Evolutionary conservation across 208 protist species (phyloP), one percentile per base, ranked within the genome.

Genomic region (Leishmania aethiopica): DNA sequence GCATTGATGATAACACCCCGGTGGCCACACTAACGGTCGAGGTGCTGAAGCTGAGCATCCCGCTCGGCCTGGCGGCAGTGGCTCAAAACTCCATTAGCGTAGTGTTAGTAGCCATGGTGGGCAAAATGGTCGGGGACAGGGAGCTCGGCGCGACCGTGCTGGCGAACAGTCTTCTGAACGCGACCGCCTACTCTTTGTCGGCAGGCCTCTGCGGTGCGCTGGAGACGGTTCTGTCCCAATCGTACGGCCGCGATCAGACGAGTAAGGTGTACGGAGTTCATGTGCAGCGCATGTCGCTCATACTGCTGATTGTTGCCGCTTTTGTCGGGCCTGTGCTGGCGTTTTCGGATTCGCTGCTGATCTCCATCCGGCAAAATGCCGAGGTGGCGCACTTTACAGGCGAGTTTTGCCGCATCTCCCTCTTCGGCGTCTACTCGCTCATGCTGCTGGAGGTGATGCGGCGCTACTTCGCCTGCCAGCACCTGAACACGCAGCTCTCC

Each of bases 401-500:
- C 25, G n/a, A 82, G 60, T 97, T 94, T 76, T 94, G 89, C 66
- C 91, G 85, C 37, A 79, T 90, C 64, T 84, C 88, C 10, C 77
- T 94, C 32, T 90, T 92, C 79, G 91, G 88, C n/a, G 80, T 93
- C 71, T 93, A 92, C 69, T 89, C 90, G 5, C 78, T 84, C 42
- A 97, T 93, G 91, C 66, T 93, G 84, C 83, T 97, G 55, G 92
- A 96, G 81, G 73, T 97, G 57, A 82, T 97, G 77, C 89, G 94
- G 42, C 91, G 94, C 62, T 97, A 96, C 83, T 97, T 91, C 78
- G 91, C 92, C 1, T 94, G 92, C 78, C 90, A 97, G 84, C 86
- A 94, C 78, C 75, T 96, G 37, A 92, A 89, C 78, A 87, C 80
- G 73, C 89, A 92, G 53, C 86, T 96, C 11, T 95, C 90, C 7